Evolutionary conservation across 306 rosid genomes (phyloP).

Genomic region (Vicia sativa): DNA sequence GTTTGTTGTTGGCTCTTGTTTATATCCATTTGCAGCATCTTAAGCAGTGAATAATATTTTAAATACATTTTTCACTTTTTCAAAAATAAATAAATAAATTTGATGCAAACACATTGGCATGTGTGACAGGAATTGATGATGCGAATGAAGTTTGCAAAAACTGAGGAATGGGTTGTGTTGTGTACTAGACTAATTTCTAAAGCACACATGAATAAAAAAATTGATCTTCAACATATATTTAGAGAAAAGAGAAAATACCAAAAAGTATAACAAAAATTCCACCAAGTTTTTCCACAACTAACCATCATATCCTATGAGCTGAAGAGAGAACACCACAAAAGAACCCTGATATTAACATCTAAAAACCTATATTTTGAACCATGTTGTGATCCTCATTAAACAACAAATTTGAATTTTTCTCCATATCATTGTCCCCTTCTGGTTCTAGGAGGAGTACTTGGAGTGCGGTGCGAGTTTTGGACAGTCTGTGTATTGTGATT

Average conservation of each 20-base stretch:
- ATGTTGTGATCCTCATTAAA: constrained; percentile 22
- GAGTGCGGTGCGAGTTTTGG: constrained; percentile 58
- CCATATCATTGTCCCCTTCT: constrained; percentile 52
- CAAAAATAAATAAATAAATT: not conserved
- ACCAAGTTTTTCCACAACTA: constrained; percentile 16
- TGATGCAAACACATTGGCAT: not conserved
- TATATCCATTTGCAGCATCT: too few species aligned
- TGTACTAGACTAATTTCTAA: too few species aligned
- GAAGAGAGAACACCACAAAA: constrained; percentile 41
- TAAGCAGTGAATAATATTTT: too few species aligned
- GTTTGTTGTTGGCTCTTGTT: too few species aligned
- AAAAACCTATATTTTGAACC: constrained; percentile 41
- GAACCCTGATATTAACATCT: constrained; percentile 46
- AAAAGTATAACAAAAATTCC: constrained; percentile 37
- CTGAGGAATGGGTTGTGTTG: not conserved
- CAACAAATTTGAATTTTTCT: constrained; percentile 34
- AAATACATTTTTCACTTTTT: too few species aligned
- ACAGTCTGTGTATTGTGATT: constrained; percentile 53
- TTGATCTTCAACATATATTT: too few species aligned
- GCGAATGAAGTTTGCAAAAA: not conserved
- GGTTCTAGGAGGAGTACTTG: constrained; percentile 68
- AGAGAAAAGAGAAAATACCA: constrained; percentile 27
- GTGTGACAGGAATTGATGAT: not conserved
- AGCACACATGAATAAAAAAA: too few species aligned
- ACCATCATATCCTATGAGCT: constrained; percentile 28